These are phyloP conservation scores for Epichloe gansuensis DNA, from an alignment of 2,329 filamentous ascomycete genomes.

Conservation along the genomic window DNA sequence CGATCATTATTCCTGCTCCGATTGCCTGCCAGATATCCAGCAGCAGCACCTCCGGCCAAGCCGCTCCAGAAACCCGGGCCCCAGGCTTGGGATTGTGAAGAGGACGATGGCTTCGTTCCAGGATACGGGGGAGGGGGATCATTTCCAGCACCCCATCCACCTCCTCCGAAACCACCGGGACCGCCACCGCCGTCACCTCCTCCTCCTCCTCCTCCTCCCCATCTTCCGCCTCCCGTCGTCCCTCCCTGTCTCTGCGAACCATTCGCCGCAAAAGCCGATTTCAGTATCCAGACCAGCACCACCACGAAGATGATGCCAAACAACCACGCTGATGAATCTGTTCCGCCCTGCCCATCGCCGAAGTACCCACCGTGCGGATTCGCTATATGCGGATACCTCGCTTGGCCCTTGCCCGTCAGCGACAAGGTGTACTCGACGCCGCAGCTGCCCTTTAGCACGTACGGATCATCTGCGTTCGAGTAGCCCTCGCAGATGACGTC, in stretches of 20 bases:
- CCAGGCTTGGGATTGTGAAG: conserved; percentile 36
- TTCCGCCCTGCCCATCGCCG: conserved; percentile 16
- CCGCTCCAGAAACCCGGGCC: conserved; percentile 65
- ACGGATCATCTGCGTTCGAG: conserved; percentile 58
- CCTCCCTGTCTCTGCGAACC: conserved; percentile 7
- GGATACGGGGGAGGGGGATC: conserved; percentile 40
- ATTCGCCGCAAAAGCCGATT: conserved; percentile 30
- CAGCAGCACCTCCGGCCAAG: conserved; percentile 53
- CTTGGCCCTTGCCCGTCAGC: conserved; percentile 64
- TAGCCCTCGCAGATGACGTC: conserved; percentile 94
- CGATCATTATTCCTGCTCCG: conserved; percentile 24
- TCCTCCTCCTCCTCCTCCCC: conserved; percentile 22
- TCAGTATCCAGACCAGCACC: conserved; percentile 49
- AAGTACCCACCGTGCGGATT: conserved; percentile 24
- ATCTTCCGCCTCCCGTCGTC: conserved; percentile 17
- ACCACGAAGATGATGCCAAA: conserved; percentile 52
- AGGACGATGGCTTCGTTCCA: conserved; percentile 22
- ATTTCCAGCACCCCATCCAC: conserved; percentile 27
- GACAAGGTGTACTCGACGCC: conserved; percentile 78
- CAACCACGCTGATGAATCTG: conserved; percentile 27
- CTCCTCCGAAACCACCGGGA: conserved; percentile 17
- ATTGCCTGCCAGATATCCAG: conserved; percentile 49
- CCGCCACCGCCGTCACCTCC: conserved; percentile 13
- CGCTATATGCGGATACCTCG: conserved; percentile 48
- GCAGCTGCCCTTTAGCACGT: conserved; percentile 83